Evolutionary conservation across 345 rosid genomes (phyloP), one percentile per base, ranked within the genome.

Genomic region (Linum trigynum): DNA sequence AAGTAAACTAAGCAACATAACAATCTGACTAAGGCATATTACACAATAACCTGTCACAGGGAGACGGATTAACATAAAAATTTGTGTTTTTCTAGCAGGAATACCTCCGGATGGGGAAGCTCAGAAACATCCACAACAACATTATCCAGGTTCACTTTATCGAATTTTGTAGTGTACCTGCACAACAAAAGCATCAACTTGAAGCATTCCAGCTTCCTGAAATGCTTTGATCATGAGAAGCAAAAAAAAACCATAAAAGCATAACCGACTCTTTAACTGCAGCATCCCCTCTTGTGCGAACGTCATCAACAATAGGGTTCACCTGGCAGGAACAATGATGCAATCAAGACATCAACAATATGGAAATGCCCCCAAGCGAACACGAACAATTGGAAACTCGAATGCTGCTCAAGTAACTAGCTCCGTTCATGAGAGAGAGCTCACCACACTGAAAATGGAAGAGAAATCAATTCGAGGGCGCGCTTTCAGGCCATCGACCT

Each of bases 401-500:
- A 23, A 23, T 7, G 55, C 0, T 38, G 9, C 9, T 23, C 32
- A 9, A 8, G 40, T 40, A 48, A 40, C 5, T 1, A 9, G 12
- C 2, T 7, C 5, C 10, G 15, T 42, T 3, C 51, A n/a, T n/a
- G 6, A 32, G 17, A 8, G 23, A 36, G 23, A 62, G 65, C 82
- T 75, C 51, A 91, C 95, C 61, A 61, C 69, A 57, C 62, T 64
- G 64, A 89, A 92, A 69, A 90, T 90, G 7, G 91, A 90, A 38
- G 87, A 76, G 78, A 89, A 90, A 75, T 92, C 90, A 38, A 88
- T 88, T n/a, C 85, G 84, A 66, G 96, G 90, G 16, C 88, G 91
- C 64, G 92, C 78, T 77, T 89, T 92, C 63, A 92, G 62, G 70
- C 72, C 72, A 4, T 86, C 72, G 45, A 87, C 77, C 83, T 92